Base-by-base conservation (phyloP, 768 basidiomycete species). In the Collybiopsis luxurians region DNA sequence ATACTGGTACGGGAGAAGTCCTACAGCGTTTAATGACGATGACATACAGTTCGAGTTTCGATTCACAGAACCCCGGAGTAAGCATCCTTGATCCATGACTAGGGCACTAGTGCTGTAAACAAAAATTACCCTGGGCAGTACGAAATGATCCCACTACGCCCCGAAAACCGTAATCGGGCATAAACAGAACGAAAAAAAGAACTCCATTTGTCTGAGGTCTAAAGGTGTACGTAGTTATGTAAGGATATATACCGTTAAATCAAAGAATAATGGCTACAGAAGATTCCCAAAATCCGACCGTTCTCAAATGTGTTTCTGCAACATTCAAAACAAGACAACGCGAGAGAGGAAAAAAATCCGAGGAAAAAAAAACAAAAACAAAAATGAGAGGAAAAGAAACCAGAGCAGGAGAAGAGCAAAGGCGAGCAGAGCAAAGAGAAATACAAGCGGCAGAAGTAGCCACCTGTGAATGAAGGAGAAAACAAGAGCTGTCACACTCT, bases 321-420 rank as follows among this genome's bases (percentile, higher is more conserved):
- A n/a, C n/a, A n/a, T n/a, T n/a, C n/a, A n/a, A n/a, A n/a, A n/a
- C n/a, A n/a, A n/a, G n/a, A n/a, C n/a, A n/a, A n/a, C n/a, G n/a
- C n/a, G n/a, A n/a, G n/a, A n/a, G 28, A 53, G 44, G 53, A 43
- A 21, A 40, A 53, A 30, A 10, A 21, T n/a, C 5, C 54, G 56
- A 59, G 57, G 50, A 59, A 59, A 57, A 66, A 62, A 62, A 60
- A 52, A 34, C 23, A 61, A 60, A 52, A 60, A n/a, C n/a, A n/a
- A n/a, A n/a, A n/a, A n/a, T n/a, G n/a, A n/a, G n/a, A n/a, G n/a
- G n/a, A n/a, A n/a, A n/a, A n/a, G n/a, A n/a, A n/a, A n/a, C n/a
- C n/a, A n/a, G n/a, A n/a, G n/a, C 55, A 58, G 52, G 30, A 59
- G 27, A 55, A 55, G 56, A 53, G 50, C 59, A 51, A 59, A 61